Percentiles rank a stretch among this genome's conserved stretches.
Evolutionary conservation across 2,329 filamentous ascomycete genomes (phyloP).

Genomic region (Calonectria crousiana): DNA sequence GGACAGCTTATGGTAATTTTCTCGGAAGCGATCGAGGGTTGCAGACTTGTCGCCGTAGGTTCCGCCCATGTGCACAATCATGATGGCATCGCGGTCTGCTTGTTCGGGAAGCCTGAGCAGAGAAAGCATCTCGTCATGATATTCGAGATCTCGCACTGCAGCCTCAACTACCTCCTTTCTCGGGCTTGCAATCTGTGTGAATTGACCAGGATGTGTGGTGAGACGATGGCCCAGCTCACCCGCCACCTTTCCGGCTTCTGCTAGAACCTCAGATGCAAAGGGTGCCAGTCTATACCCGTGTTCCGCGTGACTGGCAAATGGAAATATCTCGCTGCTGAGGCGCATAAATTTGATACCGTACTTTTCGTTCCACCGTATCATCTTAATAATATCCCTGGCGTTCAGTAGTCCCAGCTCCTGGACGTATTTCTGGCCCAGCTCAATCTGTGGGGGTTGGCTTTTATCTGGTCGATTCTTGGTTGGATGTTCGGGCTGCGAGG

Average conservation of each 20-base stretch:
- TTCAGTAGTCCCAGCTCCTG: slow-evolving; percentile 85
- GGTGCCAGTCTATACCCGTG: slow-evolving; percentile 88
- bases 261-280: slow-evolving; percentile 83
- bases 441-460: slow-evolving; percentile 73
- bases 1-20: slow-evolving; percentile 77
- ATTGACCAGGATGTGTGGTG: slow-evolving; percentile 92
- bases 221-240: slow-evolving; percentile 85
- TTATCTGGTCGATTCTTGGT: slow-evolving; percentile 90
- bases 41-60: slow-evolving; percentile 88
- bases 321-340: slow-evolving; percentile 96
- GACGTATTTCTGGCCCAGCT: slow-evolving; percentile 78
- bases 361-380: slow-evolving; percentile 91
- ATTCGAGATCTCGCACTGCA: slow-evolving; percentile 85
- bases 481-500: slow-evolving; percentile 80
- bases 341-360: slow-evolving; percentile 95
- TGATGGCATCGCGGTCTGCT: slow-evolving; percentile 86
- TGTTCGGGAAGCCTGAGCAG: slow-evolving; percentile 83
- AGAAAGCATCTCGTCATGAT: slow-evolving; percentile 87
- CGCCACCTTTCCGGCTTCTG: slow-evolving; percentile 81
- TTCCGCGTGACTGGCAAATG: slow-evolving; percentile 89
- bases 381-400: slow-evolving; percentile 84
- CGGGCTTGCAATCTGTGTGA: slow-evolving; percentile 91
- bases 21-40: slow-evolving; percentile 81
- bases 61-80: slow-evolving; percentile 95
- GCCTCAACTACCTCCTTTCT: slow-evolving; percentile 80